A percentile compares a stretch with the other conserved stretches of the same genome.
phyloP scores from a whole-genome alignment of 73 alveolate genomes.

The Paramecium octaurelia region DNA sequence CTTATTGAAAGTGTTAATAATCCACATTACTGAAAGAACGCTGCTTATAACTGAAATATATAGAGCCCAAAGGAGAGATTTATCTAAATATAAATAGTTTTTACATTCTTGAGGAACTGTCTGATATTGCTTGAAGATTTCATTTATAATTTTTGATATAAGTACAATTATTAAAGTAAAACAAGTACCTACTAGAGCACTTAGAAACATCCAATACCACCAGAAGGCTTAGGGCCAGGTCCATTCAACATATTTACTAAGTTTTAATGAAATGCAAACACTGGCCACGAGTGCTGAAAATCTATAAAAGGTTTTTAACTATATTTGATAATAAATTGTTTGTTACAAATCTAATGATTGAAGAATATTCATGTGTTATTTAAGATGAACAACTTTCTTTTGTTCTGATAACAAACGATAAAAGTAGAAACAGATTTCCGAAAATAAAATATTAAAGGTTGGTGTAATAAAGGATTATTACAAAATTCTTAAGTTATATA shows the following conservation, averaged over 20 bases:
- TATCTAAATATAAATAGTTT: not conserved
- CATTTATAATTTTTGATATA: conserved; percentile 11
- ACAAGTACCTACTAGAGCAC: not conserved
- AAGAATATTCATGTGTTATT: not conserved
- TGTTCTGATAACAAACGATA: not conserved
- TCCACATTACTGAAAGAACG: not conserved
- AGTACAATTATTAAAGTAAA: conserved; percentile 12
- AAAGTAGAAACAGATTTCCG: not conserved
- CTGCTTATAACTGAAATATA: not conserved
- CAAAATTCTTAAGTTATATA: not conserved
- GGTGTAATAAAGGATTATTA: not conserved
- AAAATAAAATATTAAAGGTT: not conserved
- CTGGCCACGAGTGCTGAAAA: not conserved
- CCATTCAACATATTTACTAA: not conserved
- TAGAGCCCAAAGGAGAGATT: not conserved
- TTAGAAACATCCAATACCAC: conserved; percentile 52
- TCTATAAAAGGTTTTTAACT: conserved; percentile 29
- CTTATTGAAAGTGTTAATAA: not conserved
- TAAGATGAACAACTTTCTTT: not conserved
- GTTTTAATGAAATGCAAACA: not conserved
- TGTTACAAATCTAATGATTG: conserved; percentile 11
- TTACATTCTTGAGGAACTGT: conserved; percentile 2
- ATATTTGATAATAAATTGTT: not conserved
- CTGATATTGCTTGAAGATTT: not conserved
- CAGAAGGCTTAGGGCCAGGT: conserved; percentile 43